These are phyloP conservation scores for Xanthoconium stramineum DNA, from an alignment of 768 basidiomycete species.

Conservation along the genomic window DNA sequence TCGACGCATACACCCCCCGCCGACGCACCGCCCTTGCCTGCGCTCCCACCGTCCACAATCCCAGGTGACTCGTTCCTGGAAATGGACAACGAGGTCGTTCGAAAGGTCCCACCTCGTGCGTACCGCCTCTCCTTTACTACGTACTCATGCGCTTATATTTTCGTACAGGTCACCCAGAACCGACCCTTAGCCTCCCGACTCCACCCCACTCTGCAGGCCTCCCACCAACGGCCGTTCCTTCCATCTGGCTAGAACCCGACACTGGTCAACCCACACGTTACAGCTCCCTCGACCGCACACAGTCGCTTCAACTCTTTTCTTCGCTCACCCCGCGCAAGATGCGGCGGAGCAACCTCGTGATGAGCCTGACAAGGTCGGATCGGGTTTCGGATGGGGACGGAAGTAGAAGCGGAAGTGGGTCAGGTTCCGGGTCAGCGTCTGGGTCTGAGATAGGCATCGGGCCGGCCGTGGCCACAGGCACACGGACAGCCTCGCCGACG, in stretches of 20 bases:
- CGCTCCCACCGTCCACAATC: constrained; percentile 14
- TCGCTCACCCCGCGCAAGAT: constrained; percentile 3
- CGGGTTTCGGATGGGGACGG: neutral
- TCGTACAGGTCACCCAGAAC: constrained; percentile 12
- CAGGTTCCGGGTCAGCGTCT: neutral
- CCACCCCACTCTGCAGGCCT: constrained; percentile 24
- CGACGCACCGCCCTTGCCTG: constrained; percentile 30
- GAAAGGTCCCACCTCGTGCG: constrained; percentile 21
- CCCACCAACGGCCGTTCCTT: constrained; percentile 35
- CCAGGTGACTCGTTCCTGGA: constrained; percentile 33
- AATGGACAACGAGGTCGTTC: constrained; percentile 33
- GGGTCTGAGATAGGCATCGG: neutral
- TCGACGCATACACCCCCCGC: constrained; percentile 34
- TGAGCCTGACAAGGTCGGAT: constrained; percentile 18
- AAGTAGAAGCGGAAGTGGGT: neutral
- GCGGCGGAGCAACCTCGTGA: constrained; percentile 28
- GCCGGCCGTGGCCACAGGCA: neutral
- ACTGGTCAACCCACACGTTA: constrained; percentile 12
- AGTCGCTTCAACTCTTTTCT: constrained; percentile 22
- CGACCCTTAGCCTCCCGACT: constrained; percentile 14
- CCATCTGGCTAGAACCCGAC: constrained; percentile 50
- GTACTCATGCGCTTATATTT: neutral
- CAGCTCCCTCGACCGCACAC: constrained; percentile 20
- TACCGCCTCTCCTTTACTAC: neutral
- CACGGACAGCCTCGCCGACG: constrained; percentile 2